A percentile compares a stretch with the other conserved stretches of the same genome.
phyloP scores from a whole-genome alignment of 1,284 basidiomycete genomes.

The Cutaneotrichosporon arboriforme region DNA sequence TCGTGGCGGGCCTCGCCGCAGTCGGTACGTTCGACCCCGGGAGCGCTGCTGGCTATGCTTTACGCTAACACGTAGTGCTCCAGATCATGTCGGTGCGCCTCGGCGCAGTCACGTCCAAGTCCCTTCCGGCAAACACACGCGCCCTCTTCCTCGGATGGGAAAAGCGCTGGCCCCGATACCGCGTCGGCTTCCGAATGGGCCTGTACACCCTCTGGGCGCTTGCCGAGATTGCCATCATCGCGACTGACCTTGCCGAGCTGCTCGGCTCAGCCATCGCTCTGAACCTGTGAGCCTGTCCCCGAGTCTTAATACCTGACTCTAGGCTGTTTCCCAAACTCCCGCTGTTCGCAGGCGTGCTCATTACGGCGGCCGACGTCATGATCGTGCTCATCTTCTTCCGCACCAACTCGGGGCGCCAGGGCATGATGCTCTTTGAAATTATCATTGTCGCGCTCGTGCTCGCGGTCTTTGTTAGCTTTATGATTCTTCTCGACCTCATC shows the following conservation, averaged over 20 bases:
- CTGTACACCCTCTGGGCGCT: constrained; percentile 52
- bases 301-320: constrained; percentile 3
- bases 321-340: constrained; percentile 70
- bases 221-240: constrained; percentile 80
- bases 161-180: constrained; percentile 65
- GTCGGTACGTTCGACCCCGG: constrained; percentile 29
- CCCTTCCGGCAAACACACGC: constrained; percentile 55
- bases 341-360: constrained; percentile 72
- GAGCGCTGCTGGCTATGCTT: background rate
- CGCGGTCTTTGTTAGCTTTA: constrained; percentile 74
- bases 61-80: constrained; percentile 24
- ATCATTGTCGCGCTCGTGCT: constrained; percentile 64
- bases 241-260: constrained; percentile 58
- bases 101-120: constrained; percentile 50
- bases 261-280: constrained; percentile 74
- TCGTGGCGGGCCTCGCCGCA: constrained; percentile 77
- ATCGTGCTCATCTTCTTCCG: constrained; percentile 51
- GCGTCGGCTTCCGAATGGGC: constrained; percentile 31
- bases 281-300: constrained; percentile 52
- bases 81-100: constrained; percentile 49
- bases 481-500: constrained; percentile 69
- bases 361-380: constrained; percentile 79
- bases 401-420: constrained; percentile 37
- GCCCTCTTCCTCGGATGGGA: constrained; percentile 61
- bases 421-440: constrained; percentile 63